Evolutionary conservation across 805 yeast species (phyloP).

Genomic region (Wickerhamiella domercqiae): DNA sequence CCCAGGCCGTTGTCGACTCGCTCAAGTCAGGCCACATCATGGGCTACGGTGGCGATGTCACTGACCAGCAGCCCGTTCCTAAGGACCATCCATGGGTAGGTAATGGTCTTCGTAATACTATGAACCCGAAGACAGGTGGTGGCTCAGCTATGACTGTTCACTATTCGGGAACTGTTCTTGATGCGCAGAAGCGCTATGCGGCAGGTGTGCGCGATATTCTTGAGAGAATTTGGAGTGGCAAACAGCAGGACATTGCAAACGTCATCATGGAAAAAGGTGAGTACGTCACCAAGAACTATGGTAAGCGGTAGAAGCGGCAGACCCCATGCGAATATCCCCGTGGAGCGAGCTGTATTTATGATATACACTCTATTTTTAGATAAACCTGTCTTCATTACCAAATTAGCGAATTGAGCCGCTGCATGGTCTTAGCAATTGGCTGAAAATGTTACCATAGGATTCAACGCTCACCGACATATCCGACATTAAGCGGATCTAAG

Average conservation of each 20-base stretch:
- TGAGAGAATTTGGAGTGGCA: constrained; percentile 44
- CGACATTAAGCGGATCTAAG: too few relatives aligned
- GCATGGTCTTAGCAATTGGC: too few relatives aligned
- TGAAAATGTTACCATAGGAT: too few relatives aligned
- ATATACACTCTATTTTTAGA: too few relatives aligned
- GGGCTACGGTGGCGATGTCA: constrained; percentile 79
- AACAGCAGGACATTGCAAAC: constrained; percentile 66
- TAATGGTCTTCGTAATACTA: constrained; percentile 42
- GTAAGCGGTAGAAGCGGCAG: constrained; percentile 22
- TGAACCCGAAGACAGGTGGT: constrained; percentile 36
- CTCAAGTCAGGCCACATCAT: constrained; percentile 49
- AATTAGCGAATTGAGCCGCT: too few relatives aligned
- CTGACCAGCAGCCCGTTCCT: constrained; percentile 79
- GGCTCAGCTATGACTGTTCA: constrained; percentile 72
- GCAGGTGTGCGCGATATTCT: constrained; percentile 53
- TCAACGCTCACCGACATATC: too few relatives aligned
- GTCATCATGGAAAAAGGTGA: constrained; percentile 55
- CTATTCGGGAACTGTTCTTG: constrained; percentile 63
- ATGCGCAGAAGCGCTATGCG: constrained; percentile 65
- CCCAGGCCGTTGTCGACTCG: constrained; percentile 63
- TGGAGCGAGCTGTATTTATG: too few relatives aligned
- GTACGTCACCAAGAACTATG: constrained; percentile 62
- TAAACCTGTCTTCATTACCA: too few relatives aligned
- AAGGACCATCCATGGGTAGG: constrained; percentile 67
- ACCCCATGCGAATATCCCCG: too few relatives aligned